Evolutionary conservation across 192 early-diverging fungal species (phyloP), one percentile per base, ranked within the genome.

Genomic region (Coemansia sp.): DNA sequence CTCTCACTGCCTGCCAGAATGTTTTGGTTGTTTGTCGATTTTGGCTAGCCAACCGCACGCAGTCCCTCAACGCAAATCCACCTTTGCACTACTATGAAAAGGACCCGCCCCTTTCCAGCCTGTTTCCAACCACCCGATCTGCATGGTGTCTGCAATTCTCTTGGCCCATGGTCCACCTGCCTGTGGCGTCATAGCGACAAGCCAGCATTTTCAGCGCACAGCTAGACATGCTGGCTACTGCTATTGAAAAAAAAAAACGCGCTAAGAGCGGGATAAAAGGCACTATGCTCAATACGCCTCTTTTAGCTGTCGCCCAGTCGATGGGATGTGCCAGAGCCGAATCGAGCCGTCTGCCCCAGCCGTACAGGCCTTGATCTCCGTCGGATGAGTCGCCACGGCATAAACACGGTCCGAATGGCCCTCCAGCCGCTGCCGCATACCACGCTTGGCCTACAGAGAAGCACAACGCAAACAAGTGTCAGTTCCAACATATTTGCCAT

Each of bases 341-440:
- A 82, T 64, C 23, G 74, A 66, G 58, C 64, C 62, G 63, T 82
- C 79, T 1, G 79, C 79, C 1, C 79, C 79, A 23, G 79, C 70
- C 3, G 79, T 82, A 47, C 79, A 76, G 16, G 74, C 79, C 70
- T 82, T 88, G 34, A 93, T 89, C 64, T 97, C 94, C 2, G 85
- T 83, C 6, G 94, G 94, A 72, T 96, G 94, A 48, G 95, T 96
- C 37, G 92, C 87, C 16, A 93, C 91, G 1, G 91, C 89, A 79
- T 98, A 98, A 2, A 98, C 95, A 47, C 93, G 84, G 64, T 96
- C 94, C 12, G 93, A 92, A 62, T 97, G 95, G 6, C 95, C 95
- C 75, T 94, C 92, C 41, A 96, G 77, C 43, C 90, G 79, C 69
- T 97, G 95, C 37, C 73, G 66, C 60, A 57, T 53, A 66, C 71